Conservation (phyloP, 2,329 filamentous ascomycete species). For the Colletotrichum salicis region DNA sequence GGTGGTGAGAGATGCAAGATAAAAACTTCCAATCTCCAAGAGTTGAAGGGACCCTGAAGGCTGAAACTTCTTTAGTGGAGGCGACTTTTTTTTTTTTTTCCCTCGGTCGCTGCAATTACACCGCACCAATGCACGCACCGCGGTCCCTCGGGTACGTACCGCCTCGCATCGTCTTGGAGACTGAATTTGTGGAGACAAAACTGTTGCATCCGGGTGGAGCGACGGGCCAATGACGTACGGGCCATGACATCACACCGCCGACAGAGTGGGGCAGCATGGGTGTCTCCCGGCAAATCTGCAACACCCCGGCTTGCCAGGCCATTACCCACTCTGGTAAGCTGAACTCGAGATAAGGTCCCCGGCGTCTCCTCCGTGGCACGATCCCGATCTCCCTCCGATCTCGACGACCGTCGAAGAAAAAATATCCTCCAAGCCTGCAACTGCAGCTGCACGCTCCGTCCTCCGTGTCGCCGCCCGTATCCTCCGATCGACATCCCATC, state of each 20-base stretch:
- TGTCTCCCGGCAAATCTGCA: constrained; percentile 22
- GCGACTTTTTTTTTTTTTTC: background rate
- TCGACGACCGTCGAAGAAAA: background rate
- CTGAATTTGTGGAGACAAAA: background rate
- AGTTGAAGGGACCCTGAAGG: constrained; percentile 12
- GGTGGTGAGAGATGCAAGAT: background rate
- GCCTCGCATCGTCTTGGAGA: background rate
- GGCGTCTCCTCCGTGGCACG: constrained; percentile 18
- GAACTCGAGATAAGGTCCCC: constrained; percentile 23
- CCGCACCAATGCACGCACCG: background rate
- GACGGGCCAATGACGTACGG: constrained; percentile 26
- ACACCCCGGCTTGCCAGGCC: constrained; percentile 6
- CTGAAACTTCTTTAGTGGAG: constrained; percentile 34
- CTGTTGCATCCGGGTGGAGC: constrained; percentile 20
- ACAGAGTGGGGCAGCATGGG: background rate
- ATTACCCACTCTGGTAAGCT: constrained; percentile 21
- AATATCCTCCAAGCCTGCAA: background rate
- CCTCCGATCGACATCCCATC: constrained; percentile 18
- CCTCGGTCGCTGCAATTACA: background rate
- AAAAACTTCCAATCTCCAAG: background rate
- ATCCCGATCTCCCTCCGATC: constrained; percentile 33
- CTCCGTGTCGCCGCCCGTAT: constrained; percentile 13
- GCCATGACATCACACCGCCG: constrained; percentile 35
- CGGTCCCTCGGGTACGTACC: background rate
- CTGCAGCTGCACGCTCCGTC: constrained; percentile 1